These are phyloP conservation scores for Camelina sativa DNA, from an alignment of 345 rosid genomes.

Conservation along the genomic window DNA sequence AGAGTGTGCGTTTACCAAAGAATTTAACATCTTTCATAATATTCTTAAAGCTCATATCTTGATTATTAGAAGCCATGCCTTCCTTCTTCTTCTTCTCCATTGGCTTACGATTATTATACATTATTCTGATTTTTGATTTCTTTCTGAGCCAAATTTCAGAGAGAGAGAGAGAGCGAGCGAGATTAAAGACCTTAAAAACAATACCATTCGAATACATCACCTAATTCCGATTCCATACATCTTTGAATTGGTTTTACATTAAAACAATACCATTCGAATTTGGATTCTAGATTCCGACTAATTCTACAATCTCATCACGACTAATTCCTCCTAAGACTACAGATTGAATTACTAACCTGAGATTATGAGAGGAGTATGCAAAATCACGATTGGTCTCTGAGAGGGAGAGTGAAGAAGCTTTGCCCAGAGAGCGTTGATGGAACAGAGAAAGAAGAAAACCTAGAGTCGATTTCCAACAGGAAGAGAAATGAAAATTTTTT, in stretches of 20 bases:
- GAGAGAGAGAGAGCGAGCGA: not conserved
- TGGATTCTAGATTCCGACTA: not conserved
- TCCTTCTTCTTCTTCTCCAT: conserved; percentile 41
- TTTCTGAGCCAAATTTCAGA: conserved; percentile 8
- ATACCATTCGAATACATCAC: not conserved
- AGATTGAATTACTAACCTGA: conserved; percentile 32
- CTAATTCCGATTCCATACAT: not conserved
- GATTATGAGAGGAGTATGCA: not conserved
- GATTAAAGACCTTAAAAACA: too few species aligned
- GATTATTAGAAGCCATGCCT: conserved; percentile 38
- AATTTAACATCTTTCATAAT: conserved; percentile 57
- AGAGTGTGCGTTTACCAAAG: conserved; percentile 40
- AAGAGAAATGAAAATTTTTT: too few species aligned
- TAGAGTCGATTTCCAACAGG: too few species aligned
- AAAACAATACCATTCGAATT: not conserved
- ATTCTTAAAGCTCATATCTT: conserved; percentile 42
- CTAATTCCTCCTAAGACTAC: not conserved
- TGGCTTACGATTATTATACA: conserved; percentile 39
- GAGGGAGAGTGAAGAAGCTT: not conserved
- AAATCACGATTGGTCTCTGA: not conserved
- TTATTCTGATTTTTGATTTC: not conserved
- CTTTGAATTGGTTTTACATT: too few species aligned
- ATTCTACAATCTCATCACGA: not conserved
- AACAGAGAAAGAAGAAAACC: too few species aligned
- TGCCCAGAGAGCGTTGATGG: not conserved